Percentiles rank a stretch among this genome's conserved stretches.
Evolutionary conservation across 2,329 filamentous ascomycete genomes (phyloP).

Genomic region (Dendryphion nanum): DNA sequence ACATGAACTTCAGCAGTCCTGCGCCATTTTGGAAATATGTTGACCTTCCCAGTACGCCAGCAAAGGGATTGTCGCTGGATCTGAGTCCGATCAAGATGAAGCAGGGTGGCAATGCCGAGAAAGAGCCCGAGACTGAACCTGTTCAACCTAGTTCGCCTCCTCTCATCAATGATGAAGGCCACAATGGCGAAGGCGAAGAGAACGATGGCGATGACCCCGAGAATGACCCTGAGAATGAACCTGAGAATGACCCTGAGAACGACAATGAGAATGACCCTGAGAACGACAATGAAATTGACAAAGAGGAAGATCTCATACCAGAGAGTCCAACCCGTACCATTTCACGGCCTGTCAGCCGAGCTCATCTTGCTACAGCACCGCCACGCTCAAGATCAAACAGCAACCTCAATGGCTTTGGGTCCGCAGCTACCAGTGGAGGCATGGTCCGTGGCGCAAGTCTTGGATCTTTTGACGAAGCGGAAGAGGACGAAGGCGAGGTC

Average conservation of each 20-base stretch:
- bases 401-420: conserved; percentile 25
- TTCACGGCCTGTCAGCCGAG: conserved; percentile 35
- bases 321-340: conserved; percentile 36
- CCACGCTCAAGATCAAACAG: conserved; percentile 30
- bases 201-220: conserved; percentile 24
- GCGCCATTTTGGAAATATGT: conserved; percentile 89
- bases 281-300: conserved; percentile 22
- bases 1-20: conserved; percentile 81
- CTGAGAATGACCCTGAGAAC: conserved; percentile 27
- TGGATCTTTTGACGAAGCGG: conserved; percentile 39
- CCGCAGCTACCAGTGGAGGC: conserved; percentile 21
- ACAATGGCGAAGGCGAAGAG: conserved; percentile 25
- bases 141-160: conserved; percentile 36
- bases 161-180: conserved; percentile 24
- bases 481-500: conserved; percentile 45
- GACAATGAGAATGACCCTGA: conserved; percentile 29
- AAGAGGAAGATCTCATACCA: conserved; percentile 33
- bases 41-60: conserved; percentile 71
- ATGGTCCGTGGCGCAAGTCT: conserved; percentile 38
- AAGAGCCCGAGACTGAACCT: conserved; percentile 30
- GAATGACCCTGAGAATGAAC: conserved; percentile 28
- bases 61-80: conserved; percentile 42
- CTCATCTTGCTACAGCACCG: conserved; percentile 15
- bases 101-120: conserved; percentile 23
- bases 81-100: conserved; percentile 37